Evolutionary conservation across 2,329 filamentous ascomycete species (phyloP).

Genomic region (Colletotrichum siamense): DNA sequence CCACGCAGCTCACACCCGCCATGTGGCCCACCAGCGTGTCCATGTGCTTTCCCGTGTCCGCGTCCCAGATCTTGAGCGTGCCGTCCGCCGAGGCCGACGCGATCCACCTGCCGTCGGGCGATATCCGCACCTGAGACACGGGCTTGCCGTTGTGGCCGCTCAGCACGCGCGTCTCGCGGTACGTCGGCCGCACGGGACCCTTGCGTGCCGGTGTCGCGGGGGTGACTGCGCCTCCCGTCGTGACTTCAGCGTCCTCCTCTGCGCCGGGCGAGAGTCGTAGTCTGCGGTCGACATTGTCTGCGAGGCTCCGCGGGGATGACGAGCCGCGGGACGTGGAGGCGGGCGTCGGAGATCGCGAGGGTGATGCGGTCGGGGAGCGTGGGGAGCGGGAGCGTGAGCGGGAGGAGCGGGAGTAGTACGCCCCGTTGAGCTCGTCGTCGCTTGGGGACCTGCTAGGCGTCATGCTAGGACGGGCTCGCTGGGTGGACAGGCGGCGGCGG

Average conservation of each 20-base stretch:
- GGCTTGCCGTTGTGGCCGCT: slow-evolving; percentile 75
- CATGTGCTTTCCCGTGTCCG: slow-evolving; percentile 76
- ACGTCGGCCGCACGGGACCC: slow-evolving; percentile 11
- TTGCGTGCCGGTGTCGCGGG: slow-evolving; percentile 9
- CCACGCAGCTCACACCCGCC: slow-evolving; percentile 87
- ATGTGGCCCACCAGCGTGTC: slow-evolving; percentile 93
- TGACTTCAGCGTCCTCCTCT: slow-evolving; percentile 20
- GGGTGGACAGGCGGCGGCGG: slow-evolving; percentile 19
- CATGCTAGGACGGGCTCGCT: slow-evolving; percentile 20
- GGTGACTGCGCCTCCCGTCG: slow-evolving; percentile 28
- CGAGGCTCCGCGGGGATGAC: slow-evolving; percentile 17
- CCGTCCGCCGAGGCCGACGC: slow-evolving; percentile 90
- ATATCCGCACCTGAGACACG: slow-evolving; percentile 87
- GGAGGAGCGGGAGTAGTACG: slow-evolving; percentile 24
- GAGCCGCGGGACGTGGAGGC: slow-evolving; percentile 30
- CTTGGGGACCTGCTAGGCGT: slow-evolving; percentile 23
- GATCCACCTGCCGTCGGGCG: slow-evolving; percentile 87
- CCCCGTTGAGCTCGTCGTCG: slow-evolving; percentile 26
- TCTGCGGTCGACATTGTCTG: slow-evolving; percentile 14
- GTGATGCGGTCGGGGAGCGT: slow-evolving; percentile 13
- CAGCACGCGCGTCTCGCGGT: slow-evolving; percentile 58
- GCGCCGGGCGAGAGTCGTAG: slow-evolving; percentile 28
- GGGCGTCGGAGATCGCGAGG: slow-evolving; percentile 34
- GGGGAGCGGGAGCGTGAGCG: slow-evolving; percentile 26
- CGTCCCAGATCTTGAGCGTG: slow-evolving; percentile 91